These are phyloP conservation scores for Hypoxylon cercidicola DNA, from an alignment of 495 filamentous ascomycete genomes.

Conservation along the genomic window DNA sequence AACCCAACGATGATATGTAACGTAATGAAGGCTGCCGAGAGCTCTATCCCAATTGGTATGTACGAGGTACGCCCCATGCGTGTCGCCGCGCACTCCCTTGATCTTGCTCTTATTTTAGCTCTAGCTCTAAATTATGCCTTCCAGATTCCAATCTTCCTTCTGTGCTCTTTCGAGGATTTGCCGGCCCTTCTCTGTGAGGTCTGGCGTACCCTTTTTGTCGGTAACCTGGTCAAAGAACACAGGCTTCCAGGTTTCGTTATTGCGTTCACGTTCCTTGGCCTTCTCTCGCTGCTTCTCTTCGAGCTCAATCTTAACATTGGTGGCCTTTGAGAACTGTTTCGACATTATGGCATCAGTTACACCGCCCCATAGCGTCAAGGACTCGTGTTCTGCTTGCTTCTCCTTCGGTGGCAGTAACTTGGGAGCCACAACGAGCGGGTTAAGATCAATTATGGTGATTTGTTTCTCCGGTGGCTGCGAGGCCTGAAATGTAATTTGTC, in stretches of 20 bases:
- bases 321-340: constrained; percentile 86
- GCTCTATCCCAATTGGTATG: constrained; percentile 9
- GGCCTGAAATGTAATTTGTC: constrained; percentile 39
- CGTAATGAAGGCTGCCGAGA: not conserved
- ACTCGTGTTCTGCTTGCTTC: constrained; percentile 87
- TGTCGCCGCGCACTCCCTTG: not conserved
- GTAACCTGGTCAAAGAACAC: constrained; percentile 85
- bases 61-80: not conserved
- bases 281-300: constrained; percentile 90
- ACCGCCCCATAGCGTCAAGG: constrained; percentile 83
- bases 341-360: constrained; percentile 88
- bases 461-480: constrained; percentile 67
- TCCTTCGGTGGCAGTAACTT: constrained; percentile 82
- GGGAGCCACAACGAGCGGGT: constrained; percentile 76
- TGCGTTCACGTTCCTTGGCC: constrained; percentile 77
- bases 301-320: constrained; percentile 86
- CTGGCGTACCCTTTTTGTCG: constrained; percentile 78
- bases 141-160: constrained; percentile 64
- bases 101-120: not conserved
- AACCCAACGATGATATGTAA: constrained; percentile 35
- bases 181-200: constrained; percentile 80
- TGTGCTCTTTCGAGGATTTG: constrained; percentile 76
- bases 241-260: constrained; percentile 79
- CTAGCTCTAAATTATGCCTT: constrained; percentile 50
- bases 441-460: constrained; percentile 82